Evolutionary conservation across 129 eudicot species (phyloP), one percentile per base, ranked within the genome.

Genomic region (Flaveria sonorensis): DNA sequence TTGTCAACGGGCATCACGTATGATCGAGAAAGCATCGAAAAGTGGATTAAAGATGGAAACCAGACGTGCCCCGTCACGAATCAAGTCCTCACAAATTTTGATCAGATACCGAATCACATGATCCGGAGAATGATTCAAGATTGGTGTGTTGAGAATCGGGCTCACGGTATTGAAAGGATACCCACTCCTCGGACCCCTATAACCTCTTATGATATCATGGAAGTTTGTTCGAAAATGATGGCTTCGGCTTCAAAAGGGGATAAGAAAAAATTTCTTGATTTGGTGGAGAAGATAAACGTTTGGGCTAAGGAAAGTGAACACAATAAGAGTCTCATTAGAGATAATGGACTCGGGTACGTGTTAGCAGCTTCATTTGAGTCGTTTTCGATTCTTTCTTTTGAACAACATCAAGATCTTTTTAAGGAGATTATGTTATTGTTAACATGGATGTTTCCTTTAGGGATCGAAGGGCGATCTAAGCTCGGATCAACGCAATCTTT

Each of bases 61-160:
- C 71, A 75, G 26, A 95, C 92, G 10, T 95, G 99, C 45, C 99
- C 99, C 2, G 91, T 89, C 20, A 95, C 97, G 2, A 92, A 89
- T 67, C 94, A 86, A 71, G 77, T 80, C 10, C 73, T 95, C 42
- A 30, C 43, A 2, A 79, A 45, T 46, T 80, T 86, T 45, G 97
- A 91, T 11, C 84, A 61, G 7, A 79, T 85, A 10, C 99, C 99
- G 4, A 95, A 92, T 78, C 96, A 91, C 52, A 68, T 87, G 74
- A 71, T 92, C n/a, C 76, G 99, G 40, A 83, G 87, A 71, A 89
- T 95, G 97, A 95, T 95, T 52, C 97, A 95, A 71, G 96, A 88
- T 46, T 95, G 99, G 99, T 95, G 97, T 40, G 99, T 95, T 0
- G 81, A 80, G 72, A 86, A 95, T 30, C 80, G 81, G 18, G 47